Percentiles rank a stretch among this genome's conserved stretches.
phyloP scores from a whole-genome alignment of 1,139 yeast genomes.

The Arxiozyma slooffiae region DNA sequence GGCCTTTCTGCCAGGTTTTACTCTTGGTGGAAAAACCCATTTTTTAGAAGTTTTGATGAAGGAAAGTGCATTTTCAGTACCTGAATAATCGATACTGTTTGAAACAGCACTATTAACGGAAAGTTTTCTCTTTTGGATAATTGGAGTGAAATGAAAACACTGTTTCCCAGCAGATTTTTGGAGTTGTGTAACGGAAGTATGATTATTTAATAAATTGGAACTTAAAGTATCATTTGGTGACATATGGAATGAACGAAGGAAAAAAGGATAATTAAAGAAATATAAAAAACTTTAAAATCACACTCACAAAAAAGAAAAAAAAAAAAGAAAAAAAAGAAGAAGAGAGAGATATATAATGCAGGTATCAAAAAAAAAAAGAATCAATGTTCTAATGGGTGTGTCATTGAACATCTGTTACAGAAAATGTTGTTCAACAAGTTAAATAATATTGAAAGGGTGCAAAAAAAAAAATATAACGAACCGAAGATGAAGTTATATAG shows the following conservation, averaged over 20 bases:
- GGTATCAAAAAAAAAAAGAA: too few relatives aligned
- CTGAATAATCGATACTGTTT: not conserved
- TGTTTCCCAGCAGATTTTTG: not conserved
- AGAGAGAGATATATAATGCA: too few relatives aligned
- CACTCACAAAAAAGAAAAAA: not conserved
- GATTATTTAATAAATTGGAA: not conserved
- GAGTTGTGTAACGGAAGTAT: not conserved
- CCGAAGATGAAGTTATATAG: not conserved
- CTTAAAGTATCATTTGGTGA: conserved; percentile 4
- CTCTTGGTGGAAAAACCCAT: conserved; percentile 38
- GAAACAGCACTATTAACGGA: conserved; percentile 1
- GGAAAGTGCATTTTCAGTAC: not conserved
- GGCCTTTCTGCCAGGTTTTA: conserved; percentile 41
- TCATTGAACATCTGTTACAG: too few relatives aligned
- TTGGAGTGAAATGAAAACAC: conserved; percentile 8
- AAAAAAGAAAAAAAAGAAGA: not conserved
- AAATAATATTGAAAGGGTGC: too few relatives aligned
- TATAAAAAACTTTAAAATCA: too few relatives aligned
- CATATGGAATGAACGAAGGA: not conserved
- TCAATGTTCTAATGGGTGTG: too few relatives aligned
- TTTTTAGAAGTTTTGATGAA: conserved; percentile 21
- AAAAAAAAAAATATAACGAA: too few relatives aligned
- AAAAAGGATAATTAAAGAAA: too few relatives aligned
- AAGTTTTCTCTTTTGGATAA: conserved; percentile 8
- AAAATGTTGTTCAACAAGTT: too few relatives aligned